phyloP scores from a whole-genome alignment of 179 eudicot species.

The Amaranthus tricolor region DNA sequence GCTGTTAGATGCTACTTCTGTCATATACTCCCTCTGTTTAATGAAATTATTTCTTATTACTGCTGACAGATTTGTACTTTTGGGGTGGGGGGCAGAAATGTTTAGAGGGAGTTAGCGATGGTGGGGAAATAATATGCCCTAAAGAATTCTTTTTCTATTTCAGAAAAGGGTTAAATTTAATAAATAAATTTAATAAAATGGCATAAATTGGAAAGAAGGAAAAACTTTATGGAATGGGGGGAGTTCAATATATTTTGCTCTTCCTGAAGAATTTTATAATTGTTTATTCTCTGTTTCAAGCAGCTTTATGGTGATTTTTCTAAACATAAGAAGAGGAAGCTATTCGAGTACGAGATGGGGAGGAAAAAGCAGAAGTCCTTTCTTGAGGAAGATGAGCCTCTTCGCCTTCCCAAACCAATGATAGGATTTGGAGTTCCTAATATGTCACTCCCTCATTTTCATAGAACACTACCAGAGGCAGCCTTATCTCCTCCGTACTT shows the following conservation, averaged over 20 bases:
- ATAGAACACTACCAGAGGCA: conserved; percentile 45
- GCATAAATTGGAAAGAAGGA: no score
- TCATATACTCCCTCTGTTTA: no score
- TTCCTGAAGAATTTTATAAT: not conserved
- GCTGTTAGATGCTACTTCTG: not conserved
- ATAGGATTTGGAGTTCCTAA: conserved; percentile 63
- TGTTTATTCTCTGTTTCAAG: not conserved
- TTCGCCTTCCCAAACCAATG: conserved; percentile 64
- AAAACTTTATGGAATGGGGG: no score
- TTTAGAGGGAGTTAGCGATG: no score
- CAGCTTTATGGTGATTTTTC: conserved; percentile 21
- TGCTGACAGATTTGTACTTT: no score
- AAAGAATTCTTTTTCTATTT: no score
- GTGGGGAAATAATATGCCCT: no score
- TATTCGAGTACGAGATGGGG: conserved; percentile 25
- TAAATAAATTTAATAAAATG: no score
- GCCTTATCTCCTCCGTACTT: conserved; percentile 62
- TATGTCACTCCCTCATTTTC: conserved; percentile 12
- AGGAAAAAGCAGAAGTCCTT: conserved; percentile 38
- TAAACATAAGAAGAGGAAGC: conserved; percentile 46
- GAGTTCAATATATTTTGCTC: not conserved
- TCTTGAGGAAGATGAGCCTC: conserved; percentile 33
- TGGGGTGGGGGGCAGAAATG: no score
- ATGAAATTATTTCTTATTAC: no score
- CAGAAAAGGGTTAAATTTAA: no score